A percentile compares a stretch with the other conserved stretches of the same genome.
These are phyloP conservation scores for Chlorella variabilis DNA, from an alignment of 163 green algal species.

Conservation along the genomic window DNA sequence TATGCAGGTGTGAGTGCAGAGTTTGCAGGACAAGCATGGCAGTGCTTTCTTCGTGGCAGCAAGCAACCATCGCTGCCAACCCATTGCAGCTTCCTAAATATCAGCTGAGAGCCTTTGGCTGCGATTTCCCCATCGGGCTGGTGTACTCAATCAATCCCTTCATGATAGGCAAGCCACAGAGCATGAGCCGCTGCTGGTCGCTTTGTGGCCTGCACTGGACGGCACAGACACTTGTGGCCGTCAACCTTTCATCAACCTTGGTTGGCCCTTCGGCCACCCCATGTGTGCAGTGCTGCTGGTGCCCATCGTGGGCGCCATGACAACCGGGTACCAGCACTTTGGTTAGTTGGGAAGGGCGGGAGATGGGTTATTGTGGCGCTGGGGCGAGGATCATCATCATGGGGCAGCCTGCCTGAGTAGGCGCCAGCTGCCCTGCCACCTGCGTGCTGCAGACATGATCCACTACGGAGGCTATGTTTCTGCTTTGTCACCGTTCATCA, in stretches of 20 bases:
- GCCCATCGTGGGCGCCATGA: conserved; percentile 59
- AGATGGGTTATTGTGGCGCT: too few relatives aligned
- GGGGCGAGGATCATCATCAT: too few relatives aligned
- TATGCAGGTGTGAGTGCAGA: background rate
- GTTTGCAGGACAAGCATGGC: background rate
- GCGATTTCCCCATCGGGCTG: conserved; percentile 55
- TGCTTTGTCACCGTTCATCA: conserved; percentile 61
- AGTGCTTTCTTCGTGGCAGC: too few relatives aligned
- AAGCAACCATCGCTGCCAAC: conserved; percentile 22
- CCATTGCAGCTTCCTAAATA: conserved; percentile 54
- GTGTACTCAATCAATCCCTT: conserved; percentile 74
- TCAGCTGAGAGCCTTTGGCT: conserved; percentile 64
- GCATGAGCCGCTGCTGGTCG: too few relatives aligned
- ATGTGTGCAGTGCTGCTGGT: conserved; percentile 49
- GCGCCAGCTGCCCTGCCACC: too few relatives aligned
- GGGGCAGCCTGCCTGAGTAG: too few relatives aligned
- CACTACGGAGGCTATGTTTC: conserved; percentile 63
- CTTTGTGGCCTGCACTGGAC: too few relatives aligned
- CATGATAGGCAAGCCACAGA: conserved; percentile 49
- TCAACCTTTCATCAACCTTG: background rate
- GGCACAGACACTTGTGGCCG: too few relatives aligned
- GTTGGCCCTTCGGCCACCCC: background rate
- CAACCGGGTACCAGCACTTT: conserved; percentile 41
- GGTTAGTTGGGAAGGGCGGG: background rate
- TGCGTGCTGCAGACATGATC: conserved; percentile 64